Base-by-base conservation (phyloP, 78 protist genomes). In the Polysphondylium violaceum region DNA sequence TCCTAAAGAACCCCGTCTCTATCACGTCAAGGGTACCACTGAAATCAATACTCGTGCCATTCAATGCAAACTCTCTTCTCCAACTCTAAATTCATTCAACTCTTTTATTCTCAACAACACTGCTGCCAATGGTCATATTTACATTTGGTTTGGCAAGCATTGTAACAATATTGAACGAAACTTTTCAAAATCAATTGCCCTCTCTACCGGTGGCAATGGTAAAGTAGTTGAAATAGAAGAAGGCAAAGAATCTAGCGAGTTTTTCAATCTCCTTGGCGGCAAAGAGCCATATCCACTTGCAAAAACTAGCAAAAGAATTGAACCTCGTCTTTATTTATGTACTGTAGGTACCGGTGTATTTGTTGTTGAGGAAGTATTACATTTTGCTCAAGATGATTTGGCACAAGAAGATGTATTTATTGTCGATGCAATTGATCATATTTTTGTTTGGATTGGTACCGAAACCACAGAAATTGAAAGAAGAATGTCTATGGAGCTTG, bases 391-490 rank as follows among this genome's bases (percentile, higher is more conserved):
- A 68, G 95, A 92, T 35, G 95, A 92, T 60, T 72, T 92, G 17
- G 19, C 85, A 9, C 79, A 59, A 29, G 95, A 92, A 36, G 95
- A 92, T 71, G 95, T 92, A 44, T 85, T 71, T 59, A 77, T 92
- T 5, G 65, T 92, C 35, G 95, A 92, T 50, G 89, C 89, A n/a
- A 47, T 92, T 36, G 85, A 73, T 21, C 74, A 77, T 8, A 38
- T 92, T 4, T 92, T 50, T 40, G 75, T 92, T 55, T 92, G 95
- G 95, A 92, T 92, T 14, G 95, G 95, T 3, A 53, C 56, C 16
- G 87, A 85, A 8, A 77, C 93, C 1, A 68, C 89, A 7, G 91
- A 73, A 61, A 58, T 44, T 27, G 95, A 92, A 61, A 41, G 90
- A 67, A 73, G 27, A 53, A 71, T 86, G 58, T 51, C 95, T 6